Percentiles rank a stretch among this genome's conserved stretches.
Conservation (phyloP, 768 basidiomycete species). For the Kwoniella sp. region DNA sequence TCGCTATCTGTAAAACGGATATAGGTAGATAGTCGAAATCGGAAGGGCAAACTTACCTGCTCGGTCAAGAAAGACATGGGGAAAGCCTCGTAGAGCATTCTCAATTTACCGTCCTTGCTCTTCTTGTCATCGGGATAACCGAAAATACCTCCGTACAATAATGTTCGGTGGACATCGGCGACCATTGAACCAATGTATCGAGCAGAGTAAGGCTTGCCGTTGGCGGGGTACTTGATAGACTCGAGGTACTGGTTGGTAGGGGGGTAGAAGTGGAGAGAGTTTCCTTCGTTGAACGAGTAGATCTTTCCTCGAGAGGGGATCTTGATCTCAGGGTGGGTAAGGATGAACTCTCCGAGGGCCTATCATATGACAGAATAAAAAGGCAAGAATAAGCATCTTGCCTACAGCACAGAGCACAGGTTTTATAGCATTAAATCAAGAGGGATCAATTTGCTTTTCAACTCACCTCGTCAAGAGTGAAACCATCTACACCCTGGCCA, state of each 20-base stretch:
- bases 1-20: no score
- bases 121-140: conserved; percentile 98
- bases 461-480: conserved; percentile 81
- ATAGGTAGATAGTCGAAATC: no score
- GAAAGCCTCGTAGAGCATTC: conserved; percentile 95
- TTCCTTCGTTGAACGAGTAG: conserved; percentile 99
- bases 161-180: conserved; percentile 85
- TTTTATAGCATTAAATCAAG: no score
- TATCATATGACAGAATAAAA: conserved; percentile 10
- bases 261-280: conserved; percentile 94
- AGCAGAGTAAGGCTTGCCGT: conserved; percentile 60
- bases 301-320: conserved; percentile 95
- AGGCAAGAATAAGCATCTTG: not conserved
- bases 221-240: conserved; percentile 60
- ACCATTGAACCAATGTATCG: conserved; percentile 96
- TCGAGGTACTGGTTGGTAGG: conserved; percentile 80
- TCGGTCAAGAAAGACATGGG: conserved; percentile 96
- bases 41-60: conserved; percentile 61
- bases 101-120: conserved; percentile 82
- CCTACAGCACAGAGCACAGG: not conserved
- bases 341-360: conserved; percentile 94
- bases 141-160: conserved; percentile 97
- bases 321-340: conserved; percentile 95
- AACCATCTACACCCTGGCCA: conserved; percentile 94
- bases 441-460: no score